Conservation (phyloP, 1,284 basidiomycete genomes). For the Neotropicomus parvogracilis region DNA sequence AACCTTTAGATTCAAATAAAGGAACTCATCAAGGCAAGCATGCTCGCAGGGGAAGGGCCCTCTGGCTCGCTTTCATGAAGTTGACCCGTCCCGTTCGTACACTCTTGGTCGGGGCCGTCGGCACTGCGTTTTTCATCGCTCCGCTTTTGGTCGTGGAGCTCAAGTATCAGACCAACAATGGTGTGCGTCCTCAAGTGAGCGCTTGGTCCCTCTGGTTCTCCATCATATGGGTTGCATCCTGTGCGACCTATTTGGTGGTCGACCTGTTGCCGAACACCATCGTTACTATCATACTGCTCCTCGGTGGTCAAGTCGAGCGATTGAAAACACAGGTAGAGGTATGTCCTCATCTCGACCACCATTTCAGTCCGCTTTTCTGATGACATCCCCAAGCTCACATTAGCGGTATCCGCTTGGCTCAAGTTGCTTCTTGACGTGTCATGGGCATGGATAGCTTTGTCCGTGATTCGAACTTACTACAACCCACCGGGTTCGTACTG, state of each 20-base stretch:
- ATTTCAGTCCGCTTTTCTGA: background rate
- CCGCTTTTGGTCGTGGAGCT: slow-evolving; percentile 67
- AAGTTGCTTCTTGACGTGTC: slow-evolving; percentile 62
- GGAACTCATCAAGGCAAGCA: slow-evolving; percentile 23
- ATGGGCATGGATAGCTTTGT: slow-evolving; percentile 71
- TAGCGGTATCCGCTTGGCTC: slow-evolving; percentile 67
- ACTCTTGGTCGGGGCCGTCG: slow-evolving; percentile 53
- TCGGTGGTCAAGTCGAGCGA: slow-evolving; percentile 61
- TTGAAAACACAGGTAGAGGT: slow-evolving; percentile 66
- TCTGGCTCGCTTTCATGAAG: slow-evolving; percentile 66
- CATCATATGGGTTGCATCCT: slow-evolving; percentile 63
- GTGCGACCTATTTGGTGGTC: slow-evolving; percentile 59
- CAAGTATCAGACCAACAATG: slow-evolving; percentile 46
- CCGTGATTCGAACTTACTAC: slow-evolving; percentile 53
- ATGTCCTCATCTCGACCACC: slow-evolving; percentile 5
- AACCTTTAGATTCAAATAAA: slow-evolving; percentile 28
- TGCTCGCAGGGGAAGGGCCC: slow-evolving; percentile 46
- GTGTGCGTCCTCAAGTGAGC: slow-evolving; percentile 52
- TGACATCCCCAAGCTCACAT: slow-evolving; percentile 46
- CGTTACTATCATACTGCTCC: slow-evolving; percentile 49
- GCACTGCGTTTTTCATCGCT: slow-evolving; percentile 60
- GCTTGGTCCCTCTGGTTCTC: slow-evolving; percentile 73
- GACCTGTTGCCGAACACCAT: slow-evolving; percentile 59
- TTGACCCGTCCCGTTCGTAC: slow-evolving; percentile 59
- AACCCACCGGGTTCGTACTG: slow-evolving; percentile 64